Base-by-base conservation (phyloP, 78 protist genomes). In the Pigoraptor vietnamica region DNA sequence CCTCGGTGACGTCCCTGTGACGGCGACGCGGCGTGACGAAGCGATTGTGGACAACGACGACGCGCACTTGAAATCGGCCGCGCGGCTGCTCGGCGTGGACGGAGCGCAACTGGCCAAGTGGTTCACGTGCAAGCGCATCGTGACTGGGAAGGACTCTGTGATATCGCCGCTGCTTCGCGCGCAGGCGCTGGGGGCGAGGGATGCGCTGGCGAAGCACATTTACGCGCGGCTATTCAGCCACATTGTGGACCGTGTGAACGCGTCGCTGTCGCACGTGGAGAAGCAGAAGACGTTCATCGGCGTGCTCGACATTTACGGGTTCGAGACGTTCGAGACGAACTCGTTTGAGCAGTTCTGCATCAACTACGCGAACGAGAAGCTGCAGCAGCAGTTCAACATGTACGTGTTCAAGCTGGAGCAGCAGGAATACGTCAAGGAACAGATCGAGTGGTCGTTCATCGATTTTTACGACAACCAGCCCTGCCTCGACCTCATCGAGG, bases 321-420 rank as follows among this genome's bases (percentile, higher is more conserved):
- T 97, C 37, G 98, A 97, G 91, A 79, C 23, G 37, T 90, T 89
- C 82, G 24, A 89, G 39, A 1, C 29, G 40, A 93, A 92, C 91
- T 25, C 36, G 89, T 97, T 97, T 55, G 98, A 97, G 81, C 98
- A 97, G 92, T 87, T 97, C 2, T 97, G 98, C 92, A 97, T 97
- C 90, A 93, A 93, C 87, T 93, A 89, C 84, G 95, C 93, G 29
- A 93, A 93, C 89, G 95, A 93, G 48, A 93, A 90, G 39, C 90
- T 93, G 83, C 95, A 93, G 84, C 93, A 90, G 91, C 89, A 90
- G 21, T 96, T 96, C 89, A 92, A 92, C 86, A 67, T 83, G 37
- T 86, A 88, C 48, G 88, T 95, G 34, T 95, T 95, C 91, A 92
- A 93, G 93, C 40, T 88, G 24, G 96, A 95, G 86, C 89, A 94